Conservation (phyloP, 1,139 yeast genomes). For the Lodderomyces margitis region DNA sequence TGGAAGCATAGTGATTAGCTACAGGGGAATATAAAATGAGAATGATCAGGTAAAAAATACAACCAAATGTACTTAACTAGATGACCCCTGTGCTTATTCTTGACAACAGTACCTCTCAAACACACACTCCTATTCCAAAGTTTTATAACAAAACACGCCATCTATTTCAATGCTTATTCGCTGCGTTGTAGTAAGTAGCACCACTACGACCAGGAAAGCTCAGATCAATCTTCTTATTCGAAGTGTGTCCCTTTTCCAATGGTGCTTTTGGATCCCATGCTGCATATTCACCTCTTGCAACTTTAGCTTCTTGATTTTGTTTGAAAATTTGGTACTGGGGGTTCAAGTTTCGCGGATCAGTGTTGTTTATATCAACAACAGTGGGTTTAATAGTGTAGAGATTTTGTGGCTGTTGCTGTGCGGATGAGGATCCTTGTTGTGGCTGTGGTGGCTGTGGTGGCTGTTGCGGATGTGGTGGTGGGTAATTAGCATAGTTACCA, state of each 20-base stretch:
- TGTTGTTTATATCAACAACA: conserved; percentile 34
- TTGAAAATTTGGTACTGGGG: conserved; percentile 39
- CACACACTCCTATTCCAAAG: not conserved
- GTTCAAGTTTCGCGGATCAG: conserved; percentile 37
- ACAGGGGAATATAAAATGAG: no score
- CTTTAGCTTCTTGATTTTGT: conserved; percentile 32
- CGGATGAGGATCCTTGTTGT: conserved; percentile 1
- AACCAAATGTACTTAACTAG: no score
- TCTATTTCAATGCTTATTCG: conserved; percentile 22
- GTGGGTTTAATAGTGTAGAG: conserved; percentile 35
- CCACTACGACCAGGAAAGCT: conserved; percentile 42
- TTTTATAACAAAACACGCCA: no score
- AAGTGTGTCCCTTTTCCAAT: conserved; percentile 27
- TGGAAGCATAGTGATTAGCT: no score
- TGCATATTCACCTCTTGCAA: conserved; percentile 34
- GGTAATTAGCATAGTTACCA: conserved; percentile 2
- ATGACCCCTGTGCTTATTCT: no score
- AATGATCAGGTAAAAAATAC: not conserved
- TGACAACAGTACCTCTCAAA: not conserved
- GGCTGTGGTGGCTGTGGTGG: conserved; percentile 10
- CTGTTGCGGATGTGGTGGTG: conserved; percentile 9
- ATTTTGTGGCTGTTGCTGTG: conserved; percentile 19
- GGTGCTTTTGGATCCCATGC: conserved; percentile 29
- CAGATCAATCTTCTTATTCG: conserved; percentile 27
- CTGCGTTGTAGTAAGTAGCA: conserved; percentile 40